A percentile compares a stretch with the other conserved stretches of the same genome.
These are phyloP conservation scores for Phytophthora pistaciae DNA, from an alignment of 352 stramenopile species.

Conservation along the genomic window DNA sequence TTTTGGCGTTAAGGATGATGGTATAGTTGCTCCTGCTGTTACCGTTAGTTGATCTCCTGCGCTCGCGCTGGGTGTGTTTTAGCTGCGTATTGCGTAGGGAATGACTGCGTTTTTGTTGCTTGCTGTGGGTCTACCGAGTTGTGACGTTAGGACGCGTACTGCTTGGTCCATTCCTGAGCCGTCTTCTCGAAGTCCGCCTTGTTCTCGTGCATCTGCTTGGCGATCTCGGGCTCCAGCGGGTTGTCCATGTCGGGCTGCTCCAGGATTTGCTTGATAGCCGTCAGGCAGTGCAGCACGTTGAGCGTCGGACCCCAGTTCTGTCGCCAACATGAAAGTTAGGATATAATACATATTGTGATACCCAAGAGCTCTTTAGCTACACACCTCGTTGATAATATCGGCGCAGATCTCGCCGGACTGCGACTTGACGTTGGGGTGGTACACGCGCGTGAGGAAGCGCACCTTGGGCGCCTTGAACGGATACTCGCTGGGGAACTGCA, in stretches of 20 bases:
- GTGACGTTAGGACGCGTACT: conserved; percentile 85
- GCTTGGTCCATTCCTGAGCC: conserved; percentile 93
- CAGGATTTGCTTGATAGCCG: conserved; percentile 95
- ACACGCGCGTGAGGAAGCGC: conserved; percentile 96
- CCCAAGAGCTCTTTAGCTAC: neutral
- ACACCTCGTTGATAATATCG: conserved; percentile 93
- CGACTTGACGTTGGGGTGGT: conserved; percentile 97
- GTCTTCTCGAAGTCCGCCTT: conserved; percentile 94
- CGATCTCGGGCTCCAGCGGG: conserved; percentile 97
- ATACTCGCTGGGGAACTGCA: conserved; percentile 97
- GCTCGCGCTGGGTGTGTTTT: neutral
- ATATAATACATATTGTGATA: too few species aligned
- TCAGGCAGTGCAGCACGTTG: conserved; percentile 93
- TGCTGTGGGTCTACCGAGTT: neutral
- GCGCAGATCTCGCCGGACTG: conserved; percentile 97
- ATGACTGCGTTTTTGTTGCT: neutral
- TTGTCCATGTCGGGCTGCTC: conserved; percentile 96
- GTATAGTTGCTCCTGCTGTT: neutral
- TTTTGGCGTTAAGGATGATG: neutral
- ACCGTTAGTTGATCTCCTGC: neutral
- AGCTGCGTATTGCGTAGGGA: neutral
- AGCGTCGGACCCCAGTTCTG: conserved; percentile 97
- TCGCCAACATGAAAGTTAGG: neutral
- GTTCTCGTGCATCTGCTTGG: conserved; percentile 94
- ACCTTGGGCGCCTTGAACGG: conserved; percentile 95